Base-by-base conservation (phyloP, 1,284 basidiomycete species). In the Microbotryum scabiosae region DNA sequence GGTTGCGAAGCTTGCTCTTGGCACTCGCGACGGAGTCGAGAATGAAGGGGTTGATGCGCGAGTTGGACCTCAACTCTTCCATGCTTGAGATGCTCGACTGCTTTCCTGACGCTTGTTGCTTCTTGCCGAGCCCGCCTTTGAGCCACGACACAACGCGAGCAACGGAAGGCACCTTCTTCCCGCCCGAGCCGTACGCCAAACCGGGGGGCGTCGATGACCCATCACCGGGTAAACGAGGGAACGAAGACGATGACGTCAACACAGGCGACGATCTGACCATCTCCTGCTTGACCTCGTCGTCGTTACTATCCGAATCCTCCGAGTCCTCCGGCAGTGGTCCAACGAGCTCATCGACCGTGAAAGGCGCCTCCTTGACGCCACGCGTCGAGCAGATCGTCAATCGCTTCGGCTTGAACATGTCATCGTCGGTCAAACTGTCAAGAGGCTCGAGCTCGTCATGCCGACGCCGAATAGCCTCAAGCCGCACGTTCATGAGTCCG, bases 401-500 rank as follows among this genome's bases (percentile, higher is more conserved):
- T 3, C 73, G 57, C 54, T 69, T 67, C 7, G 69, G 63, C 51
- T 64, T 63, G 41, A 66, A 66, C 14, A 25, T 25, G 47, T 65
- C 64, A 20, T 72, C 71, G 21, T 70, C 62, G 25, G 49, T 41
- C 1, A 67, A 54, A 30, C 59, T 63, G 47, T 66, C 60, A 10
- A 67, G 45, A 1, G 70, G 70, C 48, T 72, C 71, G 28, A 72
- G 62, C 45, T 71, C 65, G 49, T 79, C 78, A 62, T 79, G 76
- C 12, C 79, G 73, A 50, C 73, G 73, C 58, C 78, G 75, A 63
- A 80, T 77, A 7, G 74, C 65, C 54, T 79, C 78, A 41, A 80
- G 72, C 5, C 79, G 73, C 9, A 71, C 71, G 67, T 79, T 77
- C 43, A 80, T 73, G 6, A 78, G 66, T n/a, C 72, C 69, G 30